These are phyloP conservation scores for Choiromyces venosus DNA, from an alignment of 495 filamentous ascomycete genomes.

Conservation along the genomic window DNA sequence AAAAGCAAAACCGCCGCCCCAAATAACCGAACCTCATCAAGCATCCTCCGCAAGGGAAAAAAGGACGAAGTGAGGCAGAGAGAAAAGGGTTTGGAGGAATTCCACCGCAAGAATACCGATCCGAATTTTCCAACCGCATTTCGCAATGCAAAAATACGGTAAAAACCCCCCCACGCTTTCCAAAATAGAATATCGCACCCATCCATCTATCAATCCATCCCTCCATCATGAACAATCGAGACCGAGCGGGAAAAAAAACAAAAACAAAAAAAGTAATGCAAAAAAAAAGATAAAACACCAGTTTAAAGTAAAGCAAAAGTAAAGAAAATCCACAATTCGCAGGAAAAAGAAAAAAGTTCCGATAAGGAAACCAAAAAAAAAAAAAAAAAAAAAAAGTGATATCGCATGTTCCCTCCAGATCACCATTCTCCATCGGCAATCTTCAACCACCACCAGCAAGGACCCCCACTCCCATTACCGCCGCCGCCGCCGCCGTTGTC, in stretches of 20 bases:
- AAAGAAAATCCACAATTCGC: conserved; percentile 1
- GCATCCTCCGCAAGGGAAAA: background rate
- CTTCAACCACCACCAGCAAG: background rate
- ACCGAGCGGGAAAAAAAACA: background rate
- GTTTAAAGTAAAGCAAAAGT: background rate
- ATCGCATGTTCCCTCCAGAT: conserved; percentile 3
- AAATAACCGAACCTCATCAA: background rate
- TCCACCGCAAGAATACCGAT: background rate
- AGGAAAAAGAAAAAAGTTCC: background rate
- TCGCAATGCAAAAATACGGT: background rate
- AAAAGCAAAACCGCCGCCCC: background rate
- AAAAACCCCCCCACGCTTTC: background rate
- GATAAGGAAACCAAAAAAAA: background rate
- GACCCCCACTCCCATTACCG: background rate
- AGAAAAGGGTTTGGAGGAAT: background rate
- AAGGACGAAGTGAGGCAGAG: background rate
- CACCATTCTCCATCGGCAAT: background rate
- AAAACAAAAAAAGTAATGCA: background rate
- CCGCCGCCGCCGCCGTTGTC: background rate
- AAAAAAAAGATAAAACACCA: background rate
- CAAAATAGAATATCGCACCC: background rate
- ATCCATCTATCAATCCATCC: background rate
- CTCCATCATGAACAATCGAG: conserved; percentile 1
- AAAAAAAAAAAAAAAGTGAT: background rate
- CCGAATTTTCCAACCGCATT: background rate